A percentile compares a stretch with the other conserved stretches of the same genome.
phyloP scores from a whole-genome alignment of 78 protist species.

The Guillardia theta region DNA sequence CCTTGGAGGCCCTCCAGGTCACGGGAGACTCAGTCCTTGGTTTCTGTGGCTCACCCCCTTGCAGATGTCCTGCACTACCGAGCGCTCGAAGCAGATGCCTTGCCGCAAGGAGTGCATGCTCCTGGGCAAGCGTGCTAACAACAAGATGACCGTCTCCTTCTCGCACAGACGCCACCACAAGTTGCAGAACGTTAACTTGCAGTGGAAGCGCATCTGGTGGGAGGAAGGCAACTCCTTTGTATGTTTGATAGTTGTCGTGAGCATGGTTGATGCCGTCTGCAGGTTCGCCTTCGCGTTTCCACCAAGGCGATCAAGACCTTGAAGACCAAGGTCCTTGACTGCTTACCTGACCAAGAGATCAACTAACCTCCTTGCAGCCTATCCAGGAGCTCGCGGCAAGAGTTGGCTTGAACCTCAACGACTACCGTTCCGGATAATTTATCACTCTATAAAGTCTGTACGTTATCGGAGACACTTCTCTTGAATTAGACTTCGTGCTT shows the following conservation, averaged over 20 bases:
- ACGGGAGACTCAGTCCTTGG: not conserved
- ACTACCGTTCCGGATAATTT: not conserved
- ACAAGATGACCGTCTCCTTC: constrained; percentile 26
- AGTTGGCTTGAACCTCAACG: not conserved
- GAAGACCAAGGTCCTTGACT: not conserved
- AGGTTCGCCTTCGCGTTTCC: not conserved
- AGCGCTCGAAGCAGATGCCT: not conserved
- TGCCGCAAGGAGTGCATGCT: constrained; percentile 5
- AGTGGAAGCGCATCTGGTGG: constrained; percentile 35
- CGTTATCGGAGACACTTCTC: too few relatives aligned
- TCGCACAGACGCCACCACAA: constrained; percentile 26
- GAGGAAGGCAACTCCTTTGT: constrained; percentile 14
- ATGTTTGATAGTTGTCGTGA: too few relatives aligned
- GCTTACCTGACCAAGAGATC: not conserved
- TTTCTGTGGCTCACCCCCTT: not conserved
- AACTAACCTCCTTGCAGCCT: not conserved
- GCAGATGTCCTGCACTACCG: constrained; percentile 38
- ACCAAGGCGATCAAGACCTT: constrained; percentile 22
- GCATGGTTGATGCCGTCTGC: too few relatives aligned
- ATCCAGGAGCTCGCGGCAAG: not conserved
- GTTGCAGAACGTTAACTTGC: constrained; percentile 18
- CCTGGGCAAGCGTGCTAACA: not conserved
- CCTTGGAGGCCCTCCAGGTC: too few relatives aligned
- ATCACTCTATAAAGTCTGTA: too few relatives aligned
- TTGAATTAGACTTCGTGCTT: too few relatives aligned